Conservation (phyloP, 495 filamentous ascomycete genomes). For the Penicilliopsis zonata region DNA sequence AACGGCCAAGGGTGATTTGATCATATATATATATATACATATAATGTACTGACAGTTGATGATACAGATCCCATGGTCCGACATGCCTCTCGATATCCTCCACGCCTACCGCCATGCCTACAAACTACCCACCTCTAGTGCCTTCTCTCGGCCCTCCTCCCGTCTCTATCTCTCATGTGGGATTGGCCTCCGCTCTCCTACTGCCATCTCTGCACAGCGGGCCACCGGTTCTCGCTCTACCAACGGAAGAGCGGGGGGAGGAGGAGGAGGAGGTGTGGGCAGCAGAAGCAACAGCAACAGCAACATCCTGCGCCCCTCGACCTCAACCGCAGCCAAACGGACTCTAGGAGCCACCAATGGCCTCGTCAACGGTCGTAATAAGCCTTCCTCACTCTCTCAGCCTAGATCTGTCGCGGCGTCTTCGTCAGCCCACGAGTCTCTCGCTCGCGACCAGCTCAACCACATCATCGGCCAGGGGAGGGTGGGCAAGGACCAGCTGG, state of each 20-base stretch:
- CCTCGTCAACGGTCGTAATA: background rate
- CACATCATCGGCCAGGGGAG: conserved; percentile 38
- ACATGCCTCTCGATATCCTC: conserved; percentile 58
- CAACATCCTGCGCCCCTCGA: too few relatives aligned
- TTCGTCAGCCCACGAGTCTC: too few relatives aligned
- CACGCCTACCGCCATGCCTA: conserved; percentile 73
- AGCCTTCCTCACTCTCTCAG: background rate
- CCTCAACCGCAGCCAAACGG: too few relatives aligned
- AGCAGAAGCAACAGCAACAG: too few relatives aligned
- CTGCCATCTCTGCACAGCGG: conserved; percentile 29
- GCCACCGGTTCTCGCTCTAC: conserved; percentile 14
- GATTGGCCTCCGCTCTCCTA: conserved; percentile 47
- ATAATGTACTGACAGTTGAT: too few relatives aligned
- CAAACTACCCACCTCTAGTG: conserved; percentile 53
- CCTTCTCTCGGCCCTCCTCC: conserved; percentile 60
- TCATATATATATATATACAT: too few relatives aligned
- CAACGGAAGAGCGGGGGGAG: too few relatives aligned
- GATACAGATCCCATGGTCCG: conserved; percentile 60
- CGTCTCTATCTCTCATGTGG: conserved; percentile 60
- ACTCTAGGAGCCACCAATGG: too few relatives aligned
- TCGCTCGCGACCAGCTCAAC: conserved; percentile 11
- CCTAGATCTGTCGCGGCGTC: background rate
- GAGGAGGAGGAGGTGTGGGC: too few relatives aligned
- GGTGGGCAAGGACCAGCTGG: conserved; percentile 66
- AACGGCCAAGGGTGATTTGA: background rate